Conservation (phyloP, 257 asterid genomes). For the Scutellaria minor region DNA sequence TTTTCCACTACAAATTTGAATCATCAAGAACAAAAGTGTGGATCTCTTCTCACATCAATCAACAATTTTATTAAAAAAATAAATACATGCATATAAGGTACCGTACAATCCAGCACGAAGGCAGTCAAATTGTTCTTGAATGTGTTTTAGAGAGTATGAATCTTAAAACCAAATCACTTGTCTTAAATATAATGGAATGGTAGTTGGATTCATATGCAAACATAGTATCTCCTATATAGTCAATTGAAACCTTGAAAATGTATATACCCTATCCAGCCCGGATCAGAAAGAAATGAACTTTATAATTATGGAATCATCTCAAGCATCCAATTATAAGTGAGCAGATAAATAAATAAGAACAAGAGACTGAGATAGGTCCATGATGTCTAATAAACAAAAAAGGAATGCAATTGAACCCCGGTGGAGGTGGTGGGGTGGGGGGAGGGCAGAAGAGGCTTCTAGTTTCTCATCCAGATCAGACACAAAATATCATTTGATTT, state of each 20-base stretch:
- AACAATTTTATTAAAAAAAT: not conserved
- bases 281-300: no score
- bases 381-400: conserved; percentile 21
- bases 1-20: not conserved
- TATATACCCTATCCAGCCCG: no score
- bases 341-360: no score
- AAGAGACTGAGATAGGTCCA: conserved; percentile 28
- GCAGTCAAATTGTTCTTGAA: conserved; percentile 11
- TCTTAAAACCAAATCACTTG: no score
- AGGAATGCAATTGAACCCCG: conserved; percentile 22
- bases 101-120: not conserved
- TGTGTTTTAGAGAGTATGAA: not conserved
- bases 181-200: not conserved
- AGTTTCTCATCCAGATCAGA: conserved; percentile 21
- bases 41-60: not conserved
- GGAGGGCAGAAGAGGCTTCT: no score
- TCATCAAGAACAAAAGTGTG: not conserved
- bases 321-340: no score
- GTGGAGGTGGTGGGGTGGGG: not conserved
- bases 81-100: not conserved
- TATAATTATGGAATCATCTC: no score
- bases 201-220: not conserved
- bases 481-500: conserved; percentile 28
- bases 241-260: no score
- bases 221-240: not conserved